Base-by-base conservation (phyloP, 805 yeast genomes). In the Pichia insulana region DNA sequence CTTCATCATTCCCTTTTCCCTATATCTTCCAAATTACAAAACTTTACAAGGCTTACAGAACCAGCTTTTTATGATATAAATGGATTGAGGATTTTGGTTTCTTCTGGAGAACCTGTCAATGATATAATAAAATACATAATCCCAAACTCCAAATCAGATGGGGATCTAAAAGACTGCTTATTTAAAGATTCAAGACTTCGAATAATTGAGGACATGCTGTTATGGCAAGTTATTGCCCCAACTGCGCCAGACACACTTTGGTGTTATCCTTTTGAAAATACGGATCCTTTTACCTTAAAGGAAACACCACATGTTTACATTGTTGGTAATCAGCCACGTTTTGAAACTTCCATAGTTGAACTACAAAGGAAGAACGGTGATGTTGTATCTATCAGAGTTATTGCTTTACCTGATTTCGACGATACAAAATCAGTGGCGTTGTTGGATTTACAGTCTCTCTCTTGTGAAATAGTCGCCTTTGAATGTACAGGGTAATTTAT, bases 161-260 rank as follows among this genome's bases (percentile, higher is more conserved):
- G 54, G 15, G 56, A 53, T 39, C 51, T 53, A 6, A 26, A 50
- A 6, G 53, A 51, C 28, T 61, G 50, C 46, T 54, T 44, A 50
- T 58, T 51, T 26, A 44, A 43, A 35, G 59, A 51, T 38, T 57
- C 68, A 2, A 62, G 83, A 43, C 51, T 75, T 15, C 70, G 72
- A 17, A 62, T 81, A 52, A 69, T 90, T 65, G 83, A 80, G 51
- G 69, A 77, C 13, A 82, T 85, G 0, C 56, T 92, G 30, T 63
- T 67, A 36, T 89, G 96, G 95, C 90, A 88, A 54, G 86, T 86
- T 55, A 68, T 85, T 19, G 79, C 85, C 1, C 98, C 98, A 2
- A 88, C 97, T 0, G 95, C 96, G 1, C 98, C 98, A 0, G 97
- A 92, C 55, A 92, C 98, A 0, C 63, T 92, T 34, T 83, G 89